phyloP scores from a whole-genome alignment of 768 basidiomycete genomes.

The Pleurotus salmoneostramineus region DNA sequence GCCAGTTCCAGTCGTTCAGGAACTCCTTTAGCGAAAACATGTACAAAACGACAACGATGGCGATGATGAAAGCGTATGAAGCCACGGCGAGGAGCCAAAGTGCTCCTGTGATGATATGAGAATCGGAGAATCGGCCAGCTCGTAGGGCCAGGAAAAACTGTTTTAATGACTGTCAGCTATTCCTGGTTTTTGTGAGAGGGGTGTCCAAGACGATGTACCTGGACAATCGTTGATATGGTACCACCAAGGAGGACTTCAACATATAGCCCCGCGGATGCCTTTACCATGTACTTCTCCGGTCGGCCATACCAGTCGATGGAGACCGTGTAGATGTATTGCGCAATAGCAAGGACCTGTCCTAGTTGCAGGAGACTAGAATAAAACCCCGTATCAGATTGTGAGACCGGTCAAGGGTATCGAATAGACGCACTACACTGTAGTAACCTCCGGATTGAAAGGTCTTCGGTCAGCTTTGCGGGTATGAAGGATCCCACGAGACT shows the following conservation, averaged over 20 bases:
- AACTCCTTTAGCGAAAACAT: slow-evolving; percentile 11
- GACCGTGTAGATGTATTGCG: slow-evolving; percentile 23
- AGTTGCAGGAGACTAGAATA: slow-evolving; percentile 19
- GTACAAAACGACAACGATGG: slow-evolving; percentile 19
- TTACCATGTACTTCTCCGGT: slow-evolving; percentile 17
- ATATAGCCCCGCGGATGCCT: slow-evolving; percentile 15
- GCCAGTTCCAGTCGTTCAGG: slow-evolving; percentile 21
- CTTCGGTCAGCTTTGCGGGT: background rate
- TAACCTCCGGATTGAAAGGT: background rate
- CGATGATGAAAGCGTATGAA: slow-evolving; percentile 24
- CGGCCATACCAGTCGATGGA: slow-evolving; percentile 22
- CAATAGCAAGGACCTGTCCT: slow-evolving; percentile 21
- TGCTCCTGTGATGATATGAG: slow-evolving; percentile 19
- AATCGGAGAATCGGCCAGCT: slow-evolving; percentile 22
- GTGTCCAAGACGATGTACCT: too few species aligned
- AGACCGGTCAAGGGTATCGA: background rate
- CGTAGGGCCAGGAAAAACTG: slow-evolving; percentile 25
- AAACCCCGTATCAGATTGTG: too few species aligned
- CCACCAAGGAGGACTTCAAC: slow-evolving; percentile 22
- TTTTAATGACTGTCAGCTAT: too few species aligned
- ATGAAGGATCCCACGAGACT: background rate
- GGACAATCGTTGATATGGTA: slow-evolving; percentile 23
- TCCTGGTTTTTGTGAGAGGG: too few species aligned
- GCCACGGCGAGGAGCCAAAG: slow-evolving; percentile 20
- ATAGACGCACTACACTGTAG: background rate